These are phyloP conservation scores for Zancudomyces culisetae DNA, from an alignment of 371 early-diverging fungal genomes.

Conservation along the genomic window DNA sequence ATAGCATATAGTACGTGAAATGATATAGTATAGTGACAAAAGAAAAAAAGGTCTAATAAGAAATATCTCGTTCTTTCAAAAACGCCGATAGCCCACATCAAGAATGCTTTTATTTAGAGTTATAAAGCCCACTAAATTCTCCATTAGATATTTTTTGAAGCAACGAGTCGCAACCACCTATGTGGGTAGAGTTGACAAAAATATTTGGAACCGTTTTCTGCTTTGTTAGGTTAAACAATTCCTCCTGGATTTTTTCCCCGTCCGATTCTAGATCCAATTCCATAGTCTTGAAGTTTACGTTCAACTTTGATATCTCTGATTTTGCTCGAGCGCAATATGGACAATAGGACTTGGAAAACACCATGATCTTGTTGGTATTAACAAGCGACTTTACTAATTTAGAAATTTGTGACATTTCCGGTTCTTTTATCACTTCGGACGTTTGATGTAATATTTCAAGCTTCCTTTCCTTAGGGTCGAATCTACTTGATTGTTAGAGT, in stretches of 20 bases:
- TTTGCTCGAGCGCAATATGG: slow-evolving; percentile 35
- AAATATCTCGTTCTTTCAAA: no score
- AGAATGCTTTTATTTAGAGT: no score
- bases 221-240: slow-evolving; percentile 42
- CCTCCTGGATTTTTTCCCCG: slow-evolving; percentile 51
- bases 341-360: slow-evolving; percentile 43
- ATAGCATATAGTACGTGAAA: no score
- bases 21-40: no score
- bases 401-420: background rate
- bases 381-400: slow-evolving; percentile 12
- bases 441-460: no score
- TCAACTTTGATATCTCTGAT: slow-evolving; percentile 15
- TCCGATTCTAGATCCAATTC: slow-evolving; percentile 26
- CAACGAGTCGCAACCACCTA: slow-evolving; percentile 72
- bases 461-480: no score
- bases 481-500: no score
- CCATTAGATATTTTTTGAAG: no score
- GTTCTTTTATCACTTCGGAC: background rate
- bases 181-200: slow-evolving; percentile 51
- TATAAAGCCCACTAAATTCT: no score
- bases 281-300: slow-evolving; percentile 21
- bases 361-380: slow-evolving; percentile 26
- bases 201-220: slow-evolving; percentile 82
- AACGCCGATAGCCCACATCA: no score
- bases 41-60: no score